These are phyloP conservation scores for Solidago caesia DNA, from an alignment of 129 eudicot genomes.

Conservation along the genomic window DNA sequence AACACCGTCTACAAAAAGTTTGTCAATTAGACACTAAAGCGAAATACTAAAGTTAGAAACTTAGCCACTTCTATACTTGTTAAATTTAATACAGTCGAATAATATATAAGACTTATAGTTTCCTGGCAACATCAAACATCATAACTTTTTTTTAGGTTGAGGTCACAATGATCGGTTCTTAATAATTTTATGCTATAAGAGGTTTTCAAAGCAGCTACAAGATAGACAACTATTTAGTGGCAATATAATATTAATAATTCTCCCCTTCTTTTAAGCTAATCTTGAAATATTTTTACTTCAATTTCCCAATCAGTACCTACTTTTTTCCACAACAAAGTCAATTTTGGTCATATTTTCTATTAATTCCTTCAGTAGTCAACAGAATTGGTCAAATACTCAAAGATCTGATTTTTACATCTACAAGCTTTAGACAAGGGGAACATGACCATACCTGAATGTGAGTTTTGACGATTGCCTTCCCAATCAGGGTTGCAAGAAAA, in stretches of 20 bases:
- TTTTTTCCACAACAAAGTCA: neutral
- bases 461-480: slow-evolving; percentile 92
- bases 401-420: neutral
- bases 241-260: neutral
- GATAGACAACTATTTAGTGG: neutral
- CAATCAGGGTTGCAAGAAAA: slow-evolving; percentile 84
- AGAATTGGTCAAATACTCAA: neutral
- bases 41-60: neutral
- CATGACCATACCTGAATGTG: slow-evolving; percentile 81
- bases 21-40: neutral
- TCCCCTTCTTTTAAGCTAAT: neutral
- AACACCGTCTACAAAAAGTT: slow-evolving; percentile 61
- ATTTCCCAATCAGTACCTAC: neutral
- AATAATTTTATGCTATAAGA: neutral
- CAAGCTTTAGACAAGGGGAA: neutral
- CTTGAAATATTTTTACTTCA: neutral
- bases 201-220: slow-evolving; percentile 2
- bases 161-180: no score
- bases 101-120: neutral
- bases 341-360: neutral
- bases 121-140: neutral
- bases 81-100: neutral
- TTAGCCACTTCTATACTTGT: neutral
- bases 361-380: neutral
- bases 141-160: neutral